These are phyloP conservation scores for Trichoderma brevicompactum DNA, from an alignment of 2,329 filamentous ascomycete species.

Conservation along the genomic window DNA sequence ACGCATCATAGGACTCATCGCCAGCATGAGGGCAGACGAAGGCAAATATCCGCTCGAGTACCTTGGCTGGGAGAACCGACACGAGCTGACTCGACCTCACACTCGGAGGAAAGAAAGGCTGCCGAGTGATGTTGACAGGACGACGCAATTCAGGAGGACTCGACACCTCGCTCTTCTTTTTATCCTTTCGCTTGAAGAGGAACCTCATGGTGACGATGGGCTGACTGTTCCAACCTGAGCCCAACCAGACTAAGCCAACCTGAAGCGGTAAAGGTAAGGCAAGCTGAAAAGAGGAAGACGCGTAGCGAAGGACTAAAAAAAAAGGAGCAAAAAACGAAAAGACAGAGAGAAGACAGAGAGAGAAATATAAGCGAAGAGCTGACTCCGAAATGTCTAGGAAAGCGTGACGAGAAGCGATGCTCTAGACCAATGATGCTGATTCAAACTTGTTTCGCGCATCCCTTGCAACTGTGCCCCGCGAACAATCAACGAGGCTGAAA, in stretches of 20 bases:
- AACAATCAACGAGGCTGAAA: slow-evolving; percentile 26
- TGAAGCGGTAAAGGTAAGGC: neutral
- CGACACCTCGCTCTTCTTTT: slow-evolving; percentile 40
- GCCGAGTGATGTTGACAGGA: slow-evolving; percentile 32
- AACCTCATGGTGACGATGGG: slow-evolving; percentile 39
- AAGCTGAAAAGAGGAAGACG: neutral
- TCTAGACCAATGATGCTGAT: slow-evolving; percentile 8
- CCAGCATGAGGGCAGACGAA: slow-evolving; percentile 81
- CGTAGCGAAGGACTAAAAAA: slow-evolving; percentile 5
- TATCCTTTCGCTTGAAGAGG: slow-evolving; percentile 46
- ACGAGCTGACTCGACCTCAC: slow-evolving; percentile 50
- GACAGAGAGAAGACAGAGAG: neutral
- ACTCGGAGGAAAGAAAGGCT: slow-evolving; percentile 45
- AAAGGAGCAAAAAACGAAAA: neutral
- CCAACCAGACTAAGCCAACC: neutral
- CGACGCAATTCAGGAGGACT: slow-evolving; percentile 40
- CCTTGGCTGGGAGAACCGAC: slow-evolving; percentile 63
- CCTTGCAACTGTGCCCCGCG: slow-evolving; percentile 25
- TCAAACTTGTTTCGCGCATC: slow-evolving; percentile 23
- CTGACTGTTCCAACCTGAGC: neutral
- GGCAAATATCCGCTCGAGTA: slow-evolving; percentile 77
- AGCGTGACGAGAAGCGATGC: slow-evolving; percentile 19
- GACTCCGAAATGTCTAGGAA: slow-evolving; percentile 6
- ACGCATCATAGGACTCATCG: slow-evolving; percentile 79
- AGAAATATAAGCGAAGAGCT: neutral